A percentile compares a stretch with the other conserved stretches of the same genome.
Conservation (phyloP, 768 basidiomycete genomes). For the Amanita muscaria region DNA sequence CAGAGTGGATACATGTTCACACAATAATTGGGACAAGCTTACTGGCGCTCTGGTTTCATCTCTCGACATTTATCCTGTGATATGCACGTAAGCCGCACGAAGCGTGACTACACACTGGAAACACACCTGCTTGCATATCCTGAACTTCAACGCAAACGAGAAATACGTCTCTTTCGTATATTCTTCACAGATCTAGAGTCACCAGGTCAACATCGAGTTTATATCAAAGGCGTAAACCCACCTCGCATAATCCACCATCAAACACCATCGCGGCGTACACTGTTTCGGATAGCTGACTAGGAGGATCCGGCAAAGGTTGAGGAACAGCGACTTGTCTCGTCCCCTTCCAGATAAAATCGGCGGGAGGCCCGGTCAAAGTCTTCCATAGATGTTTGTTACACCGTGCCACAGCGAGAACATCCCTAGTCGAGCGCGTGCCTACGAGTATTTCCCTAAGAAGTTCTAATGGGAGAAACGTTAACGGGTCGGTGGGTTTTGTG, state of each 20-base stretch:
- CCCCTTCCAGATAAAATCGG: slow-evolving; percentile 51
- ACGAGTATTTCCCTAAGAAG: slow-evolving; percentile 56
- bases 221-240: neutral
- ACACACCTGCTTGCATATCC: neutral
- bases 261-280: slow-evolving; percentile 5
- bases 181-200: neutral
- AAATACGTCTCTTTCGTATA: neutral
- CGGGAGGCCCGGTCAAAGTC: slow-evolving; percentile 36
- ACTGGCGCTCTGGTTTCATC: neutral
- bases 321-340: slow-evolving; percentile 27
- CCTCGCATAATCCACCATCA: slow-evolving; percentile 5
- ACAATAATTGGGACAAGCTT: too few relatives aligned
- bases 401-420: slow-evolving; percentile 51
- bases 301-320: slow-evolving; percentile 17
- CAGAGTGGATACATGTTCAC: too few relatives aligned
- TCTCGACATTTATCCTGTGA: neutral
- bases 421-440: slow-evolving; percentile 40
- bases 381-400: slow-evolving; percentile 45
- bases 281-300: neutral
- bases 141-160: slow-evolving; percentile 4
- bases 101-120: neutral
- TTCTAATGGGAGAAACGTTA: slow-evolving; percentile 44
- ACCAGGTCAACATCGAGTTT: neutral
- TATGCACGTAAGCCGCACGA: neutral
- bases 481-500: neutral